Base-by-base conservation (phyloP, 2,329 filamentous ascomycete genomes). In the Magnaporthiopsis rhizophila region DNA sequence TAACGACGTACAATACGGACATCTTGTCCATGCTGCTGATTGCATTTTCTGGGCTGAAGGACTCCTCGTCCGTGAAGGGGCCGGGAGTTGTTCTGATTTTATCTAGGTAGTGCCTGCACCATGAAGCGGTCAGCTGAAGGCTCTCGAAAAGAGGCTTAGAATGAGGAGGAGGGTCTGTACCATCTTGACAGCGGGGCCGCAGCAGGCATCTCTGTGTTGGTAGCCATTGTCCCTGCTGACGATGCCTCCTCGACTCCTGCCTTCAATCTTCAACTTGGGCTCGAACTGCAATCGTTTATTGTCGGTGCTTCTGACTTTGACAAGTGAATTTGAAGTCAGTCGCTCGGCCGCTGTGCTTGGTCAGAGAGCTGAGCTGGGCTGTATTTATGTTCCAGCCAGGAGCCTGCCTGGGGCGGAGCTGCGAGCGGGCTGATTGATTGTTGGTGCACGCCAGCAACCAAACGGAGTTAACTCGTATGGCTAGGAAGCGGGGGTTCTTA, bases 71-170 rank as follows among this genome's bases (percentile, higher is more conserved):
- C 45, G 90, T 93, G 75, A 91, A 97, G 1, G 95, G 92, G 1
- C 95, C 94, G 3, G 83, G 79, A 38, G 87, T 88, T 65, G 83
- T 87, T 65, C 96, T 84, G 68, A 97, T 87, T 67, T 84, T 88
- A 77, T 98, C 87, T 65, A 98, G 84, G 74, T 96, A 89, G 75
- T 86, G 88, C 92, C 92, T 96, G 68, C 64, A 65, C 36, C 18
- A 30, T 30, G 18, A 7, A 28, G 12, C 1, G 28, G 24, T 62
- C 38, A 62, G 61, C 18, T 53, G 3, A 53, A n/a, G 3, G 38
- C 38, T 45, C 38, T 30, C 12, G 3, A 6, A 2, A 6, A 21
- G 45, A 53, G 7, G 45, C 38, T 45, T 18, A n/a, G 45, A 21
- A n/a, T n/a, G 45, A n/a, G 21, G 45, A 53, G 45, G 21, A n/a